phyloP scores from a whole-genome alignment of 2,329 filamentous ascomycete species.

The Alternaria sp. region DNA sequence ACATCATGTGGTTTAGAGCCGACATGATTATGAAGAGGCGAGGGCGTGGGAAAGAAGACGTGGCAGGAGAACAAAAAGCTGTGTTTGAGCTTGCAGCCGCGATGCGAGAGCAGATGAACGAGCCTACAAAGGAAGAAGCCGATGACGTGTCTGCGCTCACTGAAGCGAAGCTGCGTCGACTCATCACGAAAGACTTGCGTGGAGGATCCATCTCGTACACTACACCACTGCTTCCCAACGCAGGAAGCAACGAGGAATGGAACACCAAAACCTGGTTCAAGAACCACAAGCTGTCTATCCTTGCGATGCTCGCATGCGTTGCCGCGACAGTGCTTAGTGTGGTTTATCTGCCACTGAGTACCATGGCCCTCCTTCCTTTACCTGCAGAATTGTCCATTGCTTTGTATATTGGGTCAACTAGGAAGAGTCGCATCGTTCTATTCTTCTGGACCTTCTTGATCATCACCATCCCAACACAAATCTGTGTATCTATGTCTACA shows the following conservation, averaged over 20 bases:
- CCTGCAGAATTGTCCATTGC: neutral
- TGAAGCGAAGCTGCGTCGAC: conserved; percentile 3
- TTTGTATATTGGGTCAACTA: conserved; percentile 7
- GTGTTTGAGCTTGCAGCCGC: conserved; percentile 33
- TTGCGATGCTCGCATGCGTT: neutral
- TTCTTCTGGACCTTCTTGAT: neutral
- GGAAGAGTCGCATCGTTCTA: neutral
- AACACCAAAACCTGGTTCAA: neutral
- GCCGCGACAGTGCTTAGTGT: neutral
- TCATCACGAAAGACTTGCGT: conserved; percentile 10
- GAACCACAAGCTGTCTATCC: neutral
- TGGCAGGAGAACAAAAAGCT: conserved; percentile 33
- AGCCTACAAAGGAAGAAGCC: neutral
- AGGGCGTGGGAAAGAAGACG: conserved; percentile 3
- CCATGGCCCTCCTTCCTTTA: neutral
- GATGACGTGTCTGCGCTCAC: neutral
- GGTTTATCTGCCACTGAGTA: neutral
- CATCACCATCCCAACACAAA: neutral
- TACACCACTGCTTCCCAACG: conserved; percentile 1
- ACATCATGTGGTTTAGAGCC: conserved; percentile 27
- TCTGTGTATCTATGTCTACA: neutral
- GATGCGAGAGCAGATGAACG: conserved; percentile 21
- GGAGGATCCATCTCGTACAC: conserved; percentile 32
- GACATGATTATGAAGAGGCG: conserved; percentile 16
- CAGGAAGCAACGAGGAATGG: neutral